A percentile compares a stretch with the other conserved stretches of the same genome.
These are phyloP conservation scores for Cerrena zonata DNA, from an alignment of 1,284 basidiomycete species.

Conservation along the genomic window DNA sequence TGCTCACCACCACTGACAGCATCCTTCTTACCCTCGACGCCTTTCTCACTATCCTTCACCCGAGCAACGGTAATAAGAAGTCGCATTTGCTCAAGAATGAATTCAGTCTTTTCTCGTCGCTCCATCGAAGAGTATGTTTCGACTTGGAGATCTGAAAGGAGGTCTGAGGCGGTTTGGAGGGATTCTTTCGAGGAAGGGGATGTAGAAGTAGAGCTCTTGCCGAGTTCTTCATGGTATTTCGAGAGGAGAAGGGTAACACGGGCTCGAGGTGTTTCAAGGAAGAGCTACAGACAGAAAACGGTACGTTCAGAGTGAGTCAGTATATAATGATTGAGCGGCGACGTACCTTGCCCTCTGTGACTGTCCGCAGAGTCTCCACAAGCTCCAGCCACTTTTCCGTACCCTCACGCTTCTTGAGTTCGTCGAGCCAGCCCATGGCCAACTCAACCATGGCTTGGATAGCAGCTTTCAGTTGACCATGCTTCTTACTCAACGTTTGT, in stretches of 20 bases:
- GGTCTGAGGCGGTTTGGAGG: conserved; percentile 78
- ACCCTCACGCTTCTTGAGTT: conserved; percentile 64
- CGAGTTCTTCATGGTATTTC: conserved; percentile 74
- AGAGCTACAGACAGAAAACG: conserved; percentile 57
- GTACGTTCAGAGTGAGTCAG: not conserved
- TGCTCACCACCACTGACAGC: conserved; percentile 64
- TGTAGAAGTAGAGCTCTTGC: conserved; percentile 36
- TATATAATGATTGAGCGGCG: no score
- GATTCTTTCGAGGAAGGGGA: conserved; percentile 54
- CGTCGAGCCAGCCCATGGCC: conserved; percentile 74
- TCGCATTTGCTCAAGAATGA: conserved; percentile 97
- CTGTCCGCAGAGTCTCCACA: conserved; percentile 81
- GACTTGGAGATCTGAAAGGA: conserved; percentile 92
- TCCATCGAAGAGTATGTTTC: conserved; percentile 99
- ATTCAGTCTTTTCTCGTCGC: conserved; percentile 94
- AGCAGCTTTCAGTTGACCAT: conserved; percentile 91
- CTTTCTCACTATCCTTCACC: conserved; percentile 57
- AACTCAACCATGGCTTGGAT: conserved; percentile 88
- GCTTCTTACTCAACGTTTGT: conserved; percentile 83
- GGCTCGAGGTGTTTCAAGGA: conserved; percentile 93
- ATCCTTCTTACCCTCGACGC: conserved; percentile 51
- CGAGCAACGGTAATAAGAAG: conserved; percentile 70
- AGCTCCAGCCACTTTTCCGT: conserved; percentile 79
- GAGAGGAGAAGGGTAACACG: conserved; percentile 85
- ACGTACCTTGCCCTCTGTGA: conserved; percentile 92